Evolutionary conservation across 352 stramenopile species (phyloP).

Genomic region (Globisporangium orthogonon): DNA sequence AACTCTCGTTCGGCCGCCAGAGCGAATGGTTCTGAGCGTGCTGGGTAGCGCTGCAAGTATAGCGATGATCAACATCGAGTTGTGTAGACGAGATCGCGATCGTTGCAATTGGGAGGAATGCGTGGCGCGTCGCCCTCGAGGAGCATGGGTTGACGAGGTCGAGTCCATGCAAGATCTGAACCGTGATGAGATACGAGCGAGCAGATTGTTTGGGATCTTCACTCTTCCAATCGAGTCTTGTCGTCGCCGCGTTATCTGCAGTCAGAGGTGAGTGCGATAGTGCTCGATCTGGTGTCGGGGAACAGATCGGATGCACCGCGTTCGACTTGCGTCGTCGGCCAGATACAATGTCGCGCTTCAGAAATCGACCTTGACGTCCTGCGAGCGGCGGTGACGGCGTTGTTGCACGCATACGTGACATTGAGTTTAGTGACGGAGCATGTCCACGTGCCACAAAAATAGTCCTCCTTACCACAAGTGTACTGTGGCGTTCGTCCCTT

Average conservation of each 20-base stretch:
- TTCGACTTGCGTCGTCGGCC: background rate
- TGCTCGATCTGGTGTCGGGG: background rate
- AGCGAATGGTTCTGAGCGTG: conserved; percentile 29
- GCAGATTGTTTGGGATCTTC: background rate
- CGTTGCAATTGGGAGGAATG: conserved; percentile 8
- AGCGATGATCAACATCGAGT: background rate
- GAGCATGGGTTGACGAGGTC: conserved; percentile 9
- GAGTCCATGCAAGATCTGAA: conserved; percentile 11
- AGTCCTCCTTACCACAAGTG: no score
- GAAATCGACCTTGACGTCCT: no score
- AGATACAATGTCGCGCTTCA: background rate
- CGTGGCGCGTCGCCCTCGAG: background rate
- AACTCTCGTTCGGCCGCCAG: conserved; percentile 19
- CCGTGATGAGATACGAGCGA: background rate
- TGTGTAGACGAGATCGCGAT: background rate
- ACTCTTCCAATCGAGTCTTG: background rate
- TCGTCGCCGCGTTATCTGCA: no score
- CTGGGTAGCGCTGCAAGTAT: conserved; percentile 16
- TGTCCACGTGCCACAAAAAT: no score
- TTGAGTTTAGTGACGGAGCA: no score
- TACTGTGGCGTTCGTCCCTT: no score
- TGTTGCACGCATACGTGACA: no score
- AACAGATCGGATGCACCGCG: conserved; percentile 3
- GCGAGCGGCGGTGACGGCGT: no score
- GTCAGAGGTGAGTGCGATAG: background rate